These are phyloP conservation scores for Prunus davidiana DNA, from an alignment of 306 rosid species.

Conservation along the genomic window DNA sequence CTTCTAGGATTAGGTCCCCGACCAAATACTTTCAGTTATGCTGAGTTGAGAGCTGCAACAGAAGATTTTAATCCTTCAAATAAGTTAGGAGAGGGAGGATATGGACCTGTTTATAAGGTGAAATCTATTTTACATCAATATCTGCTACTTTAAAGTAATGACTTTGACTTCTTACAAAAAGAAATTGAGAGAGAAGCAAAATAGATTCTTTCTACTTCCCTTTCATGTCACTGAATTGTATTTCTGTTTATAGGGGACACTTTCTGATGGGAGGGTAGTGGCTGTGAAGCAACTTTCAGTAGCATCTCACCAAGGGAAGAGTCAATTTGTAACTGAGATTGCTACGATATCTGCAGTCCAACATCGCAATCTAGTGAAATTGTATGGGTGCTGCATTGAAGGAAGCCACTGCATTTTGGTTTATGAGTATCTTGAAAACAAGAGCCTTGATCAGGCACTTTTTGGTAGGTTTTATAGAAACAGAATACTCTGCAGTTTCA, in stretches of 20 bases:
- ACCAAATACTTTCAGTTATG: constrained; percentile 27
- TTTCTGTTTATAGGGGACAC: constrained; percentile 23
- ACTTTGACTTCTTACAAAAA: too few species aligned
- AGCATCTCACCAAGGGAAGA: constrained; percentile 29
- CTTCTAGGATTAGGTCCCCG: constrained; percentile 19
- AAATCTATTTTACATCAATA: background rate
- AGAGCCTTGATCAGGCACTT: constrained; percentile 35
- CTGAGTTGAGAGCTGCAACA: constrained; percentile 28
- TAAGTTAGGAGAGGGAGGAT: constrained; percentile 38
- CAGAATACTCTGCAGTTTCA: too few species aligned
- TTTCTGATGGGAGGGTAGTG: constrained; percentile 28
- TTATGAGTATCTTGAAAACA: constrained; percentile 33
- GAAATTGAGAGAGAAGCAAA: background rate
- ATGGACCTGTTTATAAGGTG: constrained; percentile 32
- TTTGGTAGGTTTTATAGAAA: constrained; percentile 12
- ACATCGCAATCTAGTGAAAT: constrained; percentile 34
- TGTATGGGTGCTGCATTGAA: constrained; percentile 37
- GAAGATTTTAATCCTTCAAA: constrained; percentile 25
- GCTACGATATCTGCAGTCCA: constrained; percentile 24
- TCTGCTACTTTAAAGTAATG: background rate
- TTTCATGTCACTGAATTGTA: background rate
- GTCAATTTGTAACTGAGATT: constrained; percentile 32
- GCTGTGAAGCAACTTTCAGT: constrained; percentile 37
- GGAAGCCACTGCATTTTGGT: constrained; percentile 23
- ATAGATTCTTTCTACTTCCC: too few species aligned